A percentile compares a stretch with the other conserved stretches of the same genome.
Evolutionary conservation across 2,329 filamentous ascomycete species (phyloP).

Genomic region (Pseudogymnoascus sp.): DNA sequence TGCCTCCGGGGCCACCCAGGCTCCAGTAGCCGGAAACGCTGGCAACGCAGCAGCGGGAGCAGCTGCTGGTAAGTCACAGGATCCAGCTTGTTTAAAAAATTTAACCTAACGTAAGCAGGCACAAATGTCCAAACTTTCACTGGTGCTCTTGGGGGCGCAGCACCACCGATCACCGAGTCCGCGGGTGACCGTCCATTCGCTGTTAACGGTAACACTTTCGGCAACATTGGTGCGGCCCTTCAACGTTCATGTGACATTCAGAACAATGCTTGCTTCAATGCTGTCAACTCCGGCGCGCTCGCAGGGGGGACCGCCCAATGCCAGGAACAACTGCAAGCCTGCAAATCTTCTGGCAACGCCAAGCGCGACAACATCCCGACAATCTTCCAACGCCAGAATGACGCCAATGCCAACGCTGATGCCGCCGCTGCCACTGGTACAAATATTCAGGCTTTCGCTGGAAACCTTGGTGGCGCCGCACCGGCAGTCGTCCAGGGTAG

Average conservation of each 20-base stretch:
- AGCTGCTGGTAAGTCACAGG: constrained; percentile 7
- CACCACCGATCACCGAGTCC: constrained; percentile 40
- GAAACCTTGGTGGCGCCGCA: constrained; percentile 43
- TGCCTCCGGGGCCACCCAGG: background rate
- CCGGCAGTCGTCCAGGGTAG: constrained; percentile 41
- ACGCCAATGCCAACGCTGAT: constrained; percentile 2
- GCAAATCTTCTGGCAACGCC: constrained; percentile 28
- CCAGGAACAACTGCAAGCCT: constrained; percentile 42
- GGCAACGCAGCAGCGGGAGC: constrained; percentile 17
- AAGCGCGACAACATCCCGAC: constrained; percentile 16
- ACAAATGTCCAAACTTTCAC: constrained; percentile 35
- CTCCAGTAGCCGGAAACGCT: constrained; percentile 12
- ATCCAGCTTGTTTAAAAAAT: background rate
- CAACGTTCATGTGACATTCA: constrained; percentile 55
- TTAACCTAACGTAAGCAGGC: constrained; percentile 7
- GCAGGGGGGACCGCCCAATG: constrained; percentile 42
- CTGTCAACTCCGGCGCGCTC: constrained; percentile 42
- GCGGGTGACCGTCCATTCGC: constrained; percentile 43
- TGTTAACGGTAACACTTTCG: constrained; percentile 50
- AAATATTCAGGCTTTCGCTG: constrained; percentile 35
- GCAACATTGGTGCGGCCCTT: constrained; percentile 44
- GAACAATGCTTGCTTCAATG: constrained; percentile 50
- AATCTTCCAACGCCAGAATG: constrained; percentile 15
- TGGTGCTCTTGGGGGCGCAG: constrained; percentile 42
- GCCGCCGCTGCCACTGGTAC: constrained; percentile 14